These are phyloP conservation scores for Populus hybrid DNA, from an alignment of 441 rosid species.

Conservation along the genomic window DNA sequence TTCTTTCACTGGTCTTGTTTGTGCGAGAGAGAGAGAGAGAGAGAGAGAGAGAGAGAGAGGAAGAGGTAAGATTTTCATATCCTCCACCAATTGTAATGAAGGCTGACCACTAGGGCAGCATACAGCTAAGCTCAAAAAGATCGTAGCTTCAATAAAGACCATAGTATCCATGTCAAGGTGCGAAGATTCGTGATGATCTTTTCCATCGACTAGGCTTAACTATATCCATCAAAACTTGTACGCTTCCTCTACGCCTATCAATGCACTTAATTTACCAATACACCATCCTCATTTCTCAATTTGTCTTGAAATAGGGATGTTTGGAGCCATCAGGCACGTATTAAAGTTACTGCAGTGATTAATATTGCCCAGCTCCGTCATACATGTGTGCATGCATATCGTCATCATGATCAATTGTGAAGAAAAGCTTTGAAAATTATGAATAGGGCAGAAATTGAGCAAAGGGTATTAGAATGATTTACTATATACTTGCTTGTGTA, in stretches of 20 bases:
- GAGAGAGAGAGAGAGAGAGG: not conserved
- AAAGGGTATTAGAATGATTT: too few relatives aligned
- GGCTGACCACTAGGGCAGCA: constrained; percentile 12
- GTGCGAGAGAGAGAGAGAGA: not conserved
- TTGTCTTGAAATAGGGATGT: not conserved
- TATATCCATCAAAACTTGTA: not conserved
- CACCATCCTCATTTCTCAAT: not conserved
- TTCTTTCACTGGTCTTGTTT: too few relatives aligned
- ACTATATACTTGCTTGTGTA: too few relatives aligned
- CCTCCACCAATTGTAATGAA: constrained; percentile 37
- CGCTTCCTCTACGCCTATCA: not conserved
- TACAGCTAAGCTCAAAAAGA: constrained; percentile 29
- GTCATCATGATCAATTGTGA: too few relatives aligned
- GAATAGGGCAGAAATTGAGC: too few relatives aligned
- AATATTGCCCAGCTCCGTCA: too few relatives aligned
- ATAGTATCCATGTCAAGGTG: constrained; percentile 18
- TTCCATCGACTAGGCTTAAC: not conserved
- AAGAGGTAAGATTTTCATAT: constrained; percentile 36
- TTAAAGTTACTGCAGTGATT: not conserved
- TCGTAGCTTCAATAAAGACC: constrained; percentile 22
- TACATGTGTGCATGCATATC: too few relatives aligned
- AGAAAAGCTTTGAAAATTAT: too few relatives aligned
- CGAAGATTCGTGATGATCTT: constrained; percentile 23
- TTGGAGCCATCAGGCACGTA: too few relatives aligned
- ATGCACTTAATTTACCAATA: too few relatives aligned